phyloP scores from a whole-genome alignment of 2,329 filamentous ascomycete species.

The Fusarium virguliforme region DNA sequence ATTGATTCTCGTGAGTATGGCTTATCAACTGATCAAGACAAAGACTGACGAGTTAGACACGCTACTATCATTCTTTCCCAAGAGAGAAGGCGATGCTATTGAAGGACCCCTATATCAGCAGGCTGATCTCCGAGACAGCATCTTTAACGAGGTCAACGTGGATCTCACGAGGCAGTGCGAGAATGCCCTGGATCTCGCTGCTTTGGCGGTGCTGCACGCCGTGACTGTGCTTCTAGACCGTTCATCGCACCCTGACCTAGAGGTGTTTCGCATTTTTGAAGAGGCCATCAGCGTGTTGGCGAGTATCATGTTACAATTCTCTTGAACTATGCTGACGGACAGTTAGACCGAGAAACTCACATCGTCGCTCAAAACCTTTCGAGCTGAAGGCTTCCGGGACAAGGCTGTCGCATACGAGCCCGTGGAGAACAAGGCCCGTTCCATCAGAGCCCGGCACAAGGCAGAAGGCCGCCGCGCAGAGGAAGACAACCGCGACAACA shows the following conservation, averaged over 20 bases:
- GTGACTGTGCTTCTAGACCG: slow-evolving; percentile 74
- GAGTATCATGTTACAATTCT: slow-evolving; percentile 21
- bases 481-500: slow-evolving; percentile 73
- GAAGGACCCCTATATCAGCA: slow-evolving; percentile 72
- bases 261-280: slow-evolving; percentile 77
- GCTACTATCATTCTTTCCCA: slow-evolving; percentile 70
- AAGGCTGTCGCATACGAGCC: slow-evolving; percentile 60
- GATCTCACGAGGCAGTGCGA: slow-evolving; percentile 75
- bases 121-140: slow-evolving; percentile 74
- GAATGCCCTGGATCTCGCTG: slow-evolving; percentile 74
- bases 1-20: slow-evolving; percentile 66
- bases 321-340: accelerated
- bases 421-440: slow-evolving; percentile 59
- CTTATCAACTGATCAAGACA: accelerated
- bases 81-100: slow-evolving; percentile 67
- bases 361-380: slow-evolving; percentile 73
- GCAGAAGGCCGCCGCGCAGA: slow-evolving; percentile 65
- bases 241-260: slow-evolving; percentile 72
- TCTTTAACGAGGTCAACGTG: slow-evolving; percentile 77
- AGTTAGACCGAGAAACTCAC: slow-evolving; percentile 74
- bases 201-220: slow-evolving; percentile 74
- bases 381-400: slow-evolving; percentile 70
- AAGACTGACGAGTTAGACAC: slow-evolving; percentile 58
- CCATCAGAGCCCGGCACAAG: slow-evolving; percentile 59
- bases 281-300: slow-evolving; percentile 77